Evolutionary conservation across 164 flowering plant genomes (phyloP).

Genomic region (Kingdonia uniflora): DNA sequence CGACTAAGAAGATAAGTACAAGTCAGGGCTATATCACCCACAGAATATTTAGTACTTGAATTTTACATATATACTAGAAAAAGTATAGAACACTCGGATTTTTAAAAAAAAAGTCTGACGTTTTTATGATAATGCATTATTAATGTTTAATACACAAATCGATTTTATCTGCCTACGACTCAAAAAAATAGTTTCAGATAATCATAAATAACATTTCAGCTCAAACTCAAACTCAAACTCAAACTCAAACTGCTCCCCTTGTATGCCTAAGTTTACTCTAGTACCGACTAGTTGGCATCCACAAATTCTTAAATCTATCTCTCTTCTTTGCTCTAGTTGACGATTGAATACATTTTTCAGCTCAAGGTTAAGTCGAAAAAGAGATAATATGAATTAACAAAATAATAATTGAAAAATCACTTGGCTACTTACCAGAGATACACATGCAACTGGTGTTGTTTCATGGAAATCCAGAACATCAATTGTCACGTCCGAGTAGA

Average conservation of each 20-base stretch:
- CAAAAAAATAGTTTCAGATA: neutral
- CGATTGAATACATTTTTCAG: neutral
- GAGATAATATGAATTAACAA: neutral
- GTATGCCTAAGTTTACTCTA: too few relatives aligned
- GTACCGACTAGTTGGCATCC: too few relatives aligned
- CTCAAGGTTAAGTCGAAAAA: neutral
- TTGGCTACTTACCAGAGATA: slow-evolving; percentile 60
- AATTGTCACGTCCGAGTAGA: slow-evolving; percentile 56
- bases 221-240: too few relatives aligned
- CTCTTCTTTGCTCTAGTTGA: neutral
- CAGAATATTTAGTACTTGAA: neutral
- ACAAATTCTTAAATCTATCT: too few relatives aligned
- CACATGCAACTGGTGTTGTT: slow-evolving; percentile 68
- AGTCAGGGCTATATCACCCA: too few relatives aligned
- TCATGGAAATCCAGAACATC: slow-evolving; percentile 58
- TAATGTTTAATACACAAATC: neutral
- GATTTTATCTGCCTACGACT: neutral
- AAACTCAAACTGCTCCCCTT: too few relatives aligned
- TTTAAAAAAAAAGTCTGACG: too few relatives aligned
- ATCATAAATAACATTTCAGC: neutral
- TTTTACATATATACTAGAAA: neutral
- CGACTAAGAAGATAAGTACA: too few relatives aligned
- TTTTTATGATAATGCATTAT: neutral
- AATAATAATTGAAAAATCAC: neutral
- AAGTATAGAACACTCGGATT: too few relatives aligned